Percentiles rank a stretch among this genome's conserved stretches.
Conservation (phyloP, 2,329 filamentous ascomycete species). For the Xylaria sp. region DNA sequence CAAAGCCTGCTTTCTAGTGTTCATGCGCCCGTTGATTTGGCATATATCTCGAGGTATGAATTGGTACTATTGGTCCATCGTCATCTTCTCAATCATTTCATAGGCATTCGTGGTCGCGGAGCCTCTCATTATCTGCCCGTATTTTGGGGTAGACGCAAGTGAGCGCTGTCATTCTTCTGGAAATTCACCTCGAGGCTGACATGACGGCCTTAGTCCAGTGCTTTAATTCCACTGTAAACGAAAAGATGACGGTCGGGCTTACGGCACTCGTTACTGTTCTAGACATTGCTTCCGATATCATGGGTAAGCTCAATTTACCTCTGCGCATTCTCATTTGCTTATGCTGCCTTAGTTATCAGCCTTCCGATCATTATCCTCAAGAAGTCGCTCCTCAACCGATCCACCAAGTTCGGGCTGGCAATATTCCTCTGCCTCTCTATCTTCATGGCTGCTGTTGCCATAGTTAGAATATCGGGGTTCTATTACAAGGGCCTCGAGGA, state of each 20-base stretch:
- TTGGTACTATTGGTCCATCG: constrained; percentile 43
- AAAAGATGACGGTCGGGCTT: constrained; percentile 31
- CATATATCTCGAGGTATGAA: constrained; percentile 36
- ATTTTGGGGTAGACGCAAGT: constrained; percentile 39
- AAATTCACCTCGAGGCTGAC: constrained; percentile 15
- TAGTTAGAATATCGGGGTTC: constrained; percentile 33
- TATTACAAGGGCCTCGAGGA: constrained; percentile 34
- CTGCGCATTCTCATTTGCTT: constrained; percentile 5
- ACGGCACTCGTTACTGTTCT: constrained; percentile 39
- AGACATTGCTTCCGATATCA: constrained; percentile 40
- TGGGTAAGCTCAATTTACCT: constrained; percentile 26
- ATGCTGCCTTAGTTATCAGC: constrained; percentile 34
- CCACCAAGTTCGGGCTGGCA: constrained; percentile 38
- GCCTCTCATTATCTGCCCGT: constrained; percentile 42
- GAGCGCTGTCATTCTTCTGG: background rate
- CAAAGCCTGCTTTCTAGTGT: constrained; percentile 42
- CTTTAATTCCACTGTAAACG: constrained; percentile 34
- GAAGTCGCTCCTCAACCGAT: constrained; percentile 28
- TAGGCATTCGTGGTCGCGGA: constrained; percentile 39
- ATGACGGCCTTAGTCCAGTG: constrained; percentile 31
- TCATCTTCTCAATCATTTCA: constrained; percentile 35
- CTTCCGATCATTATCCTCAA: constrained; percentile 43
- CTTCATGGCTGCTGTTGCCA: constrained; percentile 40
- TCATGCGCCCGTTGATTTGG: constrained; percentile 40
- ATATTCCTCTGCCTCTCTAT: constrained; percentile 41